Evolutionary conservation across 2,329 filamentous ascomycete genomes (phyloP), one percentile per base, ranked within the genome.

Genomic region (Hypoxylon sp.): DNA sequence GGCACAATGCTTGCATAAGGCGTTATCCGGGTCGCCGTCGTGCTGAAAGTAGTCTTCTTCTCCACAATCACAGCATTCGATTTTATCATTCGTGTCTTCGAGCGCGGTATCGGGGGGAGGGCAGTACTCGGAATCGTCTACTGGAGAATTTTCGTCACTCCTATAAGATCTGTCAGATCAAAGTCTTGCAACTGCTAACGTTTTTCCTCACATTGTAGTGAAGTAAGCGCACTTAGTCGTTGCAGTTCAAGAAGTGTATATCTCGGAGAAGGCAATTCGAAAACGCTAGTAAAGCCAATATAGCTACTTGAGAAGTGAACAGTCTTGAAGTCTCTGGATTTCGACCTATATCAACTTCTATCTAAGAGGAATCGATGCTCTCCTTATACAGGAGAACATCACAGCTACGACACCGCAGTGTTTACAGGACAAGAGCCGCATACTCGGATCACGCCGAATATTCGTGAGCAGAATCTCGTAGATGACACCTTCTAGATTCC

Each of bases 51-150:
- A 33, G n/a, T 52, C 62, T 2, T 13, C 19, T 6, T 60, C 1
- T 0, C 8, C 0, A n/a, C 74, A 76, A 0, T 59, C 55, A 4
- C 26, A 65, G 51, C 74, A 76, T 2, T 0, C 42, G 10, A 70
- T 67, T 10, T 31, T 26, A 0, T 44, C 9, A 5, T 22, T 11
- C 9, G 11, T 39, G 0, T 68, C 52, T 5, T 62, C 14, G 22
- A 50, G 3, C 2, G 29, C n/a, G 1, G 52, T 56, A 3, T 65
- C 63, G 33, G 22, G 17, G 24, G 1, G 24, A 8, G 14, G 3
- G 13, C 8, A 22, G 10, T 26, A 44, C 13, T 39, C 31, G 17
- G 60, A 39, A 24, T 22, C 35, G 3, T 22, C 8, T 26, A 26
- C 26, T 26, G 26, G 26, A 26, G 26, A 5, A 26, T 61, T 56